A percentile compares a stretch with the other conserved stretches of the same genome.
These are phyloP conservation scores for Krasilnikovozyma curviuscula DNA, from an alignment of 768 basidiomycete genomes.

Conservation along the genomic window DNA sequence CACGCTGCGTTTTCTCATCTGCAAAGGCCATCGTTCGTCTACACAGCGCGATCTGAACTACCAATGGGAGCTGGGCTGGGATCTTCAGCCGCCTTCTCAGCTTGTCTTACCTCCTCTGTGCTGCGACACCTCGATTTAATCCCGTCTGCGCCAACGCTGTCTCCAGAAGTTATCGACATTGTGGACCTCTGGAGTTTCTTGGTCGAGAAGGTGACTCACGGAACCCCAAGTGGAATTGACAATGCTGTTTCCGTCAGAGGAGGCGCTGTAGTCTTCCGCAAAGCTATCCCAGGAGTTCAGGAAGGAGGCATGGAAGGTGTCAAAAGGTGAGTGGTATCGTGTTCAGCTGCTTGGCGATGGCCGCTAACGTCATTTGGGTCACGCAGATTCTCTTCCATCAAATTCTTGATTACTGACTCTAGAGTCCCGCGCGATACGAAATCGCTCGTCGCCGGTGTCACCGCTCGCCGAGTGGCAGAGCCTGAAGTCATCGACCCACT, in stretches of 20 bases:
- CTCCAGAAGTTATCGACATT: constrained; percentile 45
- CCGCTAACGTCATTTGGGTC: neutral
- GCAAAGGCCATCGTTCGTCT: constrained; percentile 54
- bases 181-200: constrained; percentile 89
- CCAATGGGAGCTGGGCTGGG: constrained; percentile 92
- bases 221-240: constrained; percentile 92
- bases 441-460: constrained; percentile 76
- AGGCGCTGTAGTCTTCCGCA: constrained; percentile 75
- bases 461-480: constrained; percentile 39
- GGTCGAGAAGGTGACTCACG: constrained; percentile 87
- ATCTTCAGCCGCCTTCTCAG: constrained; percentile 88
- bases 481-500: constrained; percentile 67
- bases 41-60: constrained; percentile 66
- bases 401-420: constrained; percentile 81
- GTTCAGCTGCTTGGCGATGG: neutral
- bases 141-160: constrained; percentile 31
- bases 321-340: constrained; percentile 49
- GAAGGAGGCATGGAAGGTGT: constrained; percentile 66
- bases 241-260: constrained; percentile 86
- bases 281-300: constrained; percentile 46
- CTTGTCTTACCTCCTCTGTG: constrained; percentile 60
- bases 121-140: constrained; percentile 59
- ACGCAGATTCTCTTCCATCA: constrained; percentile 66
- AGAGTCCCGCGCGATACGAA: constrained; percentile 87
- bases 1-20: too few relatives aligned